Evolutionary conservation across 1,139 yeast species (phyloP), one percentile per base, ranked within the genome.

Genomic region (Spathaspora jeffriesii): DNA sequence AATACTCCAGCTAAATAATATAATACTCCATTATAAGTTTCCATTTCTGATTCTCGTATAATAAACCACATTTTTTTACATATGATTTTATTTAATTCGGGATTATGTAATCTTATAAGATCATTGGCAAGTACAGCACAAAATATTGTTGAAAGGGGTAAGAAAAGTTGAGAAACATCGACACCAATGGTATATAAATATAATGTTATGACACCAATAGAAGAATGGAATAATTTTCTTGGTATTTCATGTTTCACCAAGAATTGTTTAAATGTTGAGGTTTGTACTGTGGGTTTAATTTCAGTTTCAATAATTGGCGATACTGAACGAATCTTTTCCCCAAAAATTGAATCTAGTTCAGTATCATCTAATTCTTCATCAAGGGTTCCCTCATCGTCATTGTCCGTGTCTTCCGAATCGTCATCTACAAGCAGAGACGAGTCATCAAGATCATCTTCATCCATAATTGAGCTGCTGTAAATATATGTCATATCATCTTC

Each of bases 181-280:
- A 77, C 71, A 6, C 95, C 93, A 37, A 68, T 62, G 0, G 88
- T 78, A 63, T 91, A 92, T 39, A 89, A 70, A 62, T 79, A 85
- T 37, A 93, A 67, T 1, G 97, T 85, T 42, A 91, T 60, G 50
- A 89, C 76, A 1, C 97, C 99, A 47, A 91, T 89, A 1, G 96
- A 86, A 5, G 93, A 86, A 64, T 93, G 99, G 50, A 93, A 81
- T 5, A 79, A 70, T 64, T 93, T 93, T 58, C 99, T 79, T 3
- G 96, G 95, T 20, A 93, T 74, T 64, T 93, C 99, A 62, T 93
- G 93, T 59, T 87, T 88, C 36, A 84, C 78, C 38, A 85, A 65
- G 55, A 83, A 82, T 44, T 73, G 73, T 21, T 80, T 76, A 58
- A 82, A 73, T 52, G 61, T 58, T 8, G 40, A 27, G 11, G 37